Evolutionary conservation across 2,329 filamentous ascomycete species (phyloP), one percentile per base, ranked within the genome.

Genomic region (Aspergillus sp.): DNA sequence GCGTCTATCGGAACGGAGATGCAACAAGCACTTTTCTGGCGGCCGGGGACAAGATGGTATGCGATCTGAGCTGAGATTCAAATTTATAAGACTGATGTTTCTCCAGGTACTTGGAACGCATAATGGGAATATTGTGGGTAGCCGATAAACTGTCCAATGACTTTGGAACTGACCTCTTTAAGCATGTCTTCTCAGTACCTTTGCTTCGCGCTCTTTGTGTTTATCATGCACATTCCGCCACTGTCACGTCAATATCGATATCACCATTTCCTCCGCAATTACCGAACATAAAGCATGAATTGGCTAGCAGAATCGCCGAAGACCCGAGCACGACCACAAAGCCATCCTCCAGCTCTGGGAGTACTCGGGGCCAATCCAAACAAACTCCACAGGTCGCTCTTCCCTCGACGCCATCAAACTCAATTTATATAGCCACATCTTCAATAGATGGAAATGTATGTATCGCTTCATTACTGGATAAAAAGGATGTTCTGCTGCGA

Each of bases 391-490:
- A 44, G 44, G 6, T 38, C 26, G 17, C 41, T 15, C 79, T 96
- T 2, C 86, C 90, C 0, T 86, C 87, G 58, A 91, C 83, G 0
- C 89, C 91, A 0, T 93, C 91, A 2, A 98, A 97, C 67, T 88
- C 93, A 53, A 96, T 99, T 41, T 90, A 95, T 72, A 90, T 99
- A 64, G 93, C 89, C 1, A 96, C 93, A 1, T 91, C 95, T 0
- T 98, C 95, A 0, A 90, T 96, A 70, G 95, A 99, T 73, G 96
- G 95, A 17, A 93, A 97, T 69, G 91, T 99, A 13, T 98, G 95
- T 67, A 85, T 99, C 1, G 88, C 92, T 57, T 96, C 91, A 1
- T 78, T 99, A 18, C 78, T 95, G 18, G 93, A 99, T 68, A 78
- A 89, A 38, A 96, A 92, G 68, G 95, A 99, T 75, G 92, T 97